Conservation (phyloP, 352 stramenopile species). For the Achlya hypogyna region DNA sequence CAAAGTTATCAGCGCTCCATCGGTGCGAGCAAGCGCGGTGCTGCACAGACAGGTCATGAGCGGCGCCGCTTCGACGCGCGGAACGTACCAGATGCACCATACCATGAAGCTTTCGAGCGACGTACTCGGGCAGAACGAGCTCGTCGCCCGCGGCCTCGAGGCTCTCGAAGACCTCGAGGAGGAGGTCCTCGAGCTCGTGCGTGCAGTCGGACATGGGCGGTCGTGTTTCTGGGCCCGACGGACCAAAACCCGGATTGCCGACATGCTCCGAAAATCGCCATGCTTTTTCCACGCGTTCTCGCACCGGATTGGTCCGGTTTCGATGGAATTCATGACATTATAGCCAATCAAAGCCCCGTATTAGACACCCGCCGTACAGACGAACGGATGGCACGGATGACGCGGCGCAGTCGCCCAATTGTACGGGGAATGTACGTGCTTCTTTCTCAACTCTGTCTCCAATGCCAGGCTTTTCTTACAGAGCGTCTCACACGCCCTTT, state of each 20-base stretch:
- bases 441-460: not conserved
- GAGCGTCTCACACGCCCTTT: no score
- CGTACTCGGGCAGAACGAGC: slow-evolving; percentile 10
- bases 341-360: not conserved
- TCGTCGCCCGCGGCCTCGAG: slow-evolving; percentile 12
- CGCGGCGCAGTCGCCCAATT: not conserved
- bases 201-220: slow-evolving; percentile 1
- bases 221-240: not conserved
- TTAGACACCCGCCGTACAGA: not conserved
- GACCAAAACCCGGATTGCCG: not conserved
- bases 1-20: not conserved
- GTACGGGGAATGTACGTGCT: not conserved
- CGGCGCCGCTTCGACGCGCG: not conserved
- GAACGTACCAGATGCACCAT: slow-evolving; percentile 18
- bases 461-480: no score
- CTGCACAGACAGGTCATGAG: slow-evolving; percentile 9
- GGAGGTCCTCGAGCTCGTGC: slow-evolving; percentile 16
- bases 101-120: slow-evolving; percentile 19
- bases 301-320: not conserved
- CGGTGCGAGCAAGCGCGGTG: slow-evolving; percentile 13
- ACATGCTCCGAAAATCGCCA: not conserved
- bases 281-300: not conserved
- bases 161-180: slow-evolving; percentile 19
- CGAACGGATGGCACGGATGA: not conserved
- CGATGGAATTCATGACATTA: not conserved